A percentile compares a stretch with the other conserved stretches of the same genome.
Evolutionary conservation across 148 eudicot species (phyloP).

Genomic region (Fagopyrum homotropicum): DNA sequence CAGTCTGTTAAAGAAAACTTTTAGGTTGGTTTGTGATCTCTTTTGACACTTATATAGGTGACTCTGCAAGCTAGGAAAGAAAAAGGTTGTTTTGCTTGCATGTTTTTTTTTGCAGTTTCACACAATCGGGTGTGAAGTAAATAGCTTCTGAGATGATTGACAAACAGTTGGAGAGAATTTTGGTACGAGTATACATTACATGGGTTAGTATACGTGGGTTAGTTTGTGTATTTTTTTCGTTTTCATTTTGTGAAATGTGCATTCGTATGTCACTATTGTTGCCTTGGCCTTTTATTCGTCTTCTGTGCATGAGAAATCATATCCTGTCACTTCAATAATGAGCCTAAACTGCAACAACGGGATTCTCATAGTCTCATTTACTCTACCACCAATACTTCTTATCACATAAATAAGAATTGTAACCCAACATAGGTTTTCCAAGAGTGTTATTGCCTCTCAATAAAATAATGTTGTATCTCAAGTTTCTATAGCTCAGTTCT

Average conservation of each 20-base stretch:
- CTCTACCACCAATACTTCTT: too few relatives aligned
- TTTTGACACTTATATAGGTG: not conserved
- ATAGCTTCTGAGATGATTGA: not conserved
- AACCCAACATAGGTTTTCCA: too few relatives aligned
- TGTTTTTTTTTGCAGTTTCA: not conserved
- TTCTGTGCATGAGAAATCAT: too few relatives aligned
- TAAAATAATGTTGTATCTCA: too few relatives aligned
- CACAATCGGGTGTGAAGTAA: constrained; percentile 5
- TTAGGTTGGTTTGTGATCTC: constrained; percentile 24
- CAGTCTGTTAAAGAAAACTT: constrained; percentile 39
- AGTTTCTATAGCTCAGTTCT: too few relatives aligned
- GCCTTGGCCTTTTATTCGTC: too few relatives aligned
- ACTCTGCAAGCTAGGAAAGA: not conserved
- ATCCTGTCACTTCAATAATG: too few relatives aligned
- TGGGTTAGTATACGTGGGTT: not conserved
- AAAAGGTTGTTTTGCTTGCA: constrained; percentile 2
- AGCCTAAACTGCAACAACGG: too few relatives aligned
- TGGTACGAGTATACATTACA: not conserved
- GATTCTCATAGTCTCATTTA: too few relatives aligned
- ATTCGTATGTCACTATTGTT: not conserved
- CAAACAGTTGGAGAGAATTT: not conserved
- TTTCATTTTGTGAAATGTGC: not conserved
- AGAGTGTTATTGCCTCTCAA: too few relatives aligned
- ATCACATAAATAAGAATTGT: too few relatives aligned
- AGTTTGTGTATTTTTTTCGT: not conserved